A percentile compares a stretch with the other conserved stretches of the same genome.
phyloP scores from a whole-genome alignment of 768 basidiomycete species.

The Sporobolomyces roseus region DNA sequence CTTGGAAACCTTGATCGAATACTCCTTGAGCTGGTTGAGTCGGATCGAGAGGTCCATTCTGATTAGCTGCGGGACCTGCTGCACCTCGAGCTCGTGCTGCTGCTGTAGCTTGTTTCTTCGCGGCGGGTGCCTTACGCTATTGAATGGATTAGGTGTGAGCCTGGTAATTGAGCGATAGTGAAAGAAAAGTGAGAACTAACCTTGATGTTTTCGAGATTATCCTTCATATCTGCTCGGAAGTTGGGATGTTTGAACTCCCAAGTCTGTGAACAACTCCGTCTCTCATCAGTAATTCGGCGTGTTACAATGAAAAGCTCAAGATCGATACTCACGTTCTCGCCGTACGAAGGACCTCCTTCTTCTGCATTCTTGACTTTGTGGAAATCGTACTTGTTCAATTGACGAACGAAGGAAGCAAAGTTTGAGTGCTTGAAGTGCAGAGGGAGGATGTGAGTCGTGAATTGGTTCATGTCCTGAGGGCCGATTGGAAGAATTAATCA shows the following conservation, averaged over 20 bases:
- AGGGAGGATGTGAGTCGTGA: slow-evolving; percentile 80
- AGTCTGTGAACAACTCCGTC: slow-evolving; percentile 29
- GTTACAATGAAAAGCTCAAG: background rate
- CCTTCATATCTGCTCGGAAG: slow-evolving; percentile 59
- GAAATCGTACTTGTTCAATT: slow-evolving; percentile 94
- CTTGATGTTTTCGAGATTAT: slow-evolving; percentile 60
- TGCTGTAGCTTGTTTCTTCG: slow-evolving; percentile 12
- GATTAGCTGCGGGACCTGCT: background rate
- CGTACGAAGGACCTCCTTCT: slow-evolving; percentile 55
- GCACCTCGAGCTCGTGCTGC: slow-evolving; percentile 1
- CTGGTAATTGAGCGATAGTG: background rate
- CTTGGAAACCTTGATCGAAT: slow-evolving; percentile 52
- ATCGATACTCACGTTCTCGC: slow-evolving; percentile 55
- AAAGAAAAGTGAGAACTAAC: slow-evolving; percentile 13
- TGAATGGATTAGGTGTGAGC: background rate
- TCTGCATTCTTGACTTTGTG: slow-evolving; percentile 92
- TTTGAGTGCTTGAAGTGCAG: slow-evolving; percentile 94
- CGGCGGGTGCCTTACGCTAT: slow-evolving; percentile 36
- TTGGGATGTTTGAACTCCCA: slow-evolving; percentile 55
- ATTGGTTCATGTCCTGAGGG: slow-evolving; percentile 84
- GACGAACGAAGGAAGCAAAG: slow-evolving; percentile 85
- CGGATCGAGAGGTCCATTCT: slow-evolving; percentile 10
- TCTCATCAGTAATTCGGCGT: background rate
- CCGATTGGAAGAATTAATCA: background rate
- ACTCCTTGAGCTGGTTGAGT: background rate